phyloP scores from a whole-genome alignment of 2,329 filamentous ascomycete species.

The Acephala macrosclerotiorum region DNA sequence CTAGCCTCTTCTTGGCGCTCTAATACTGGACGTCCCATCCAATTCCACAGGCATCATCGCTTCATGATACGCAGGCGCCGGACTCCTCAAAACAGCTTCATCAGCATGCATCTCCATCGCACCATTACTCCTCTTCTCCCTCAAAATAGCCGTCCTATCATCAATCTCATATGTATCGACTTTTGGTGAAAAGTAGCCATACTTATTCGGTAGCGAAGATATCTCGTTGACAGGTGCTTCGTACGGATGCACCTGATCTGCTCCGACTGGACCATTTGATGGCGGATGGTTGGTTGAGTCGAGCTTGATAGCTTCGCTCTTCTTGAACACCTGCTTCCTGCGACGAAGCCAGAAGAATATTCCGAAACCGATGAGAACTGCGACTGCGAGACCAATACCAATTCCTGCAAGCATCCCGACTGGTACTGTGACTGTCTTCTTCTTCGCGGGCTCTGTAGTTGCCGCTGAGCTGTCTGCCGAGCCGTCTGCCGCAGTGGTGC shows the following conservation, averaged over 20 bases:
- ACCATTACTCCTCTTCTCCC: slow-evolving; percentile 11
- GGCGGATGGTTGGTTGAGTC: slow-evolving; percentile 25
- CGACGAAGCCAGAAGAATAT: slow-evolving; percentile 23
- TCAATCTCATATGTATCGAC: slow-evolving; percentile 31
- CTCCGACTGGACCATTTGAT: slow-evolving; percentile 31
- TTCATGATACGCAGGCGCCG: slow-evolving; percentile 20
- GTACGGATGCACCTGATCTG: slow-evolving; percentile 30
- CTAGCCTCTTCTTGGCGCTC: not conserved
- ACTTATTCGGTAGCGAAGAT: slow-evolving; percentile 1
- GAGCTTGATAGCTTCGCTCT: slow-evolving; percentile 22
- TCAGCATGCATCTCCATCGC: slow-evolving; percentile 17
- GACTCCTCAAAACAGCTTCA: slow-evolving; percentile 19
- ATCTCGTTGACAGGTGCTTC: slow-evolving; percentile 28
- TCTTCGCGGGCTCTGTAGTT: slow-evolving; percentile 2
- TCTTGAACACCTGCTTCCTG: slow-evolving; percentile 16
- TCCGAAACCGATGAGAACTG: slow-evolving; percentile 15
- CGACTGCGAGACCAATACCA: slow-evolving; percentile 18
- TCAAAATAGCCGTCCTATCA: slow-evolving; percentile 16
- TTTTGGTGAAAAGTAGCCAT: slow-evolving; percentile 24
- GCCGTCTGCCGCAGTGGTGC: not conserved
- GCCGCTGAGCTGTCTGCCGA: not conserved
- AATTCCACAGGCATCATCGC: slow-evolving; percentile 20
- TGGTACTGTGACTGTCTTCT: slow-evolving; percentile 14
- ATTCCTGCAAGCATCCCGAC: slow-evolving; percentile 24
- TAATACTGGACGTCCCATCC: slow-evolving; percentile 15